Conservation (phyloP, 345 rosid species). For the Populus davidiana region DNA sequence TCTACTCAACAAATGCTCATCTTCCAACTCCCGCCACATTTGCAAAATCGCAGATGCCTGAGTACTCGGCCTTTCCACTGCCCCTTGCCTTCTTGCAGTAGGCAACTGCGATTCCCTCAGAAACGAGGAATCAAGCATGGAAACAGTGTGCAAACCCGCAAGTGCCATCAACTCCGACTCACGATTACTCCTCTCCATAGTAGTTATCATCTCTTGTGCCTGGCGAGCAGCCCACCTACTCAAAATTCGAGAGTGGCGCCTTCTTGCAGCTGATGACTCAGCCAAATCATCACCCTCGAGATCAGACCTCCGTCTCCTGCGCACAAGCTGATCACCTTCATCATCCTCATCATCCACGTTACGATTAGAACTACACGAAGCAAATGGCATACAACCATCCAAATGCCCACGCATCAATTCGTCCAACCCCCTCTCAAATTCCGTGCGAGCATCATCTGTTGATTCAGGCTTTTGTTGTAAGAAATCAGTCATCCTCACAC, state of each 20-base stretch:
- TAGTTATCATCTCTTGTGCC: constrained; percentile 98
- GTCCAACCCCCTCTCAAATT: constrained; percentile 74
- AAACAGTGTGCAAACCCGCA: constrained; percentile 93
- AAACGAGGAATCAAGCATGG: constrained; percentile 94
- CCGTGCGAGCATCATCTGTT: constrained; percentile 47
- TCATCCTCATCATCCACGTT: constrained; percentile 68
- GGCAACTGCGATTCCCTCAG: constrained; percentile 86
- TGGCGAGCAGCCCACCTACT: constrained; percentile 97
- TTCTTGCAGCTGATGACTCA: constrained; percentile 87
- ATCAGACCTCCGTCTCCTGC: constrained; percentile 82
- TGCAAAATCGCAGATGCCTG: constrained; percentile 84
- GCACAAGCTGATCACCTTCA: constrained; percentile 73
- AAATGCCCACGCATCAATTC: constrained; percentile 87
- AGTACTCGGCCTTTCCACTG: constrained; percentile 76
- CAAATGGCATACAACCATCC: constrained; percentile 84
- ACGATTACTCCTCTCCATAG: constrained; percentile 87
- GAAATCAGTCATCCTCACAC: constrained; percentile 70
- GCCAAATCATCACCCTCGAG: constrained; percentile 86
- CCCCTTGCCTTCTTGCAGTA: constrained; percentile 66
- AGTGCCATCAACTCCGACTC: constrained; percentile 96
- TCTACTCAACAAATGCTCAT: constrained; percentile 83
- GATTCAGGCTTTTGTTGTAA: constrained; percentile 79
- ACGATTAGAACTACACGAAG: constrained; percentile 74
- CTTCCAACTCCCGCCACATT: constrained; percentile 99
- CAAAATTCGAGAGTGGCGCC: constrained; percentile 78